These are phyloP conservation scores for Gossypium herbaceum DNA, from an alignment of 345 rosid species.

Conservation along the genomic window DNA sequence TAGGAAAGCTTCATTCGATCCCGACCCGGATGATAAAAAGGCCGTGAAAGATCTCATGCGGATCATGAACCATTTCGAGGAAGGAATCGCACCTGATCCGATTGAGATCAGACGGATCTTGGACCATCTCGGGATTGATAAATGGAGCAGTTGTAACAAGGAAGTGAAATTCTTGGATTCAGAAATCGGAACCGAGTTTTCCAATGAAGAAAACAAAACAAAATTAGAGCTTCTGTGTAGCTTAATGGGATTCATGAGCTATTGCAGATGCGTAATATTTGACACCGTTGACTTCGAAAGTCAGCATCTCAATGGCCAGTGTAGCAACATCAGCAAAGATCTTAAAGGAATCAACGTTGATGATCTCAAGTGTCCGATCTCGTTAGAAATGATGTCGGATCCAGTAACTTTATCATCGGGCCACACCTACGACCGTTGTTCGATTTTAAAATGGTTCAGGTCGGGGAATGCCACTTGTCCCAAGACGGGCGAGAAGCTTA, in stretches of 20 bases:
- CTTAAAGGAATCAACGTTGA: constrained; percentile 39
- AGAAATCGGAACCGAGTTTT: constrained; percentile 38
- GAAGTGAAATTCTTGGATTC: constrained; percentile 52
- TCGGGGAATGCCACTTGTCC: constrained; percentile 68
- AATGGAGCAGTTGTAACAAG: constrained; percentile 59
- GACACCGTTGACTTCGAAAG: constrained; percentile 27
- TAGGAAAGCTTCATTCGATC: constrained; percentile 40
- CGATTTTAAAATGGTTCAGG: constrained; percentile 59
- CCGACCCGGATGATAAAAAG: constrained; percentile 39
- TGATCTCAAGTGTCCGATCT: constrained; percentile 71
- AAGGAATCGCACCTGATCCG: constrained; percentile 39
- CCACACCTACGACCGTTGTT: constrained; percentile 66
- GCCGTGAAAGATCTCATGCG: constrained; percentile 31
- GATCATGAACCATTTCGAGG: constrained; percentile 45
- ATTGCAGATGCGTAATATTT: constrained; percentile 59
- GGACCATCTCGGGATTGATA: constrained; percentile 41
- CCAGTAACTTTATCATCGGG: constrained; percentile 66
- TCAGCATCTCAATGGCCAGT: constrained; percentile 9
- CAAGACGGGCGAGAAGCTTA: constrained; percentile 54
- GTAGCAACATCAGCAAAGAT: neutral
- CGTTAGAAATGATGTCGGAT: constrained; percentile 66
- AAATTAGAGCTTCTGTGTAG: constrained; percentile 40
- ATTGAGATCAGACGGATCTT: constrained; percentile 35
- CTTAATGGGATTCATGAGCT: constrained; percentile 52
- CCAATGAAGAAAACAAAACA: constrained; percentile 23